These are phyloP conservation scores for Solanum clarkiae DNA, from an alignment of 257 asterid species.

Conservation along the genomic window DNA sequence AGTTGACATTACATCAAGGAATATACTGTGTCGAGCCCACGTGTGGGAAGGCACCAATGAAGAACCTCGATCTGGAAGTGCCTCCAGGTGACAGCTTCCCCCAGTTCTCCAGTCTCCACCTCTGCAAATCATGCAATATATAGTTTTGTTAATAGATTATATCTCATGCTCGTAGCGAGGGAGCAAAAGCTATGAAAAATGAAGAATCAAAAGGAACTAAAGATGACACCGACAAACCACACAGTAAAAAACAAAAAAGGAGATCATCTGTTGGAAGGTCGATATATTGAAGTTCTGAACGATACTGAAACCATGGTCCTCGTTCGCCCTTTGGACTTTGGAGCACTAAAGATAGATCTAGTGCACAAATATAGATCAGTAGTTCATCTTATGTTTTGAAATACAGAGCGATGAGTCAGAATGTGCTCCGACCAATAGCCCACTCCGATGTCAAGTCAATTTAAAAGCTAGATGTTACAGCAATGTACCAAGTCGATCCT, in stretches of 20 bases:
- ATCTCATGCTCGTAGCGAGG: background rate
- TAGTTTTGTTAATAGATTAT: background rate
- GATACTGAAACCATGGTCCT: background rate
- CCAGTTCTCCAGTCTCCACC: constrained; percentile 94
- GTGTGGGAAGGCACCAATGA: constrained; percentile 54
- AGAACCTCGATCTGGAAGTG: constrained; percentile 67
- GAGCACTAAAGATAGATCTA: background rate
- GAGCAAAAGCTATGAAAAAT: background rate
- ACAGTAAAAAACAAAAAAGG: background rate
- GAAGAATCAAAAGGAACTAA: background rate
- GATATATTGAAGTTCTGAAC: background rate
- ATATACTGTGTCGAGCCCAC: constrained; percentile 46
- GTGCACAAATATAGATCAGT: background rate
- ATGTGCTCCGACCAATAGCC: background rate
- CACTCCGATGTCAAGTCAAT: background rate
- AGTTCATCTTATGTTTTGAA: background rate
- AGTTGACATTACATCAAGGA: constrained; percentile 18
- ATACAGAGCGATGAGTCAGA: background rate
- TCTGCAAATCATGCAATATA: constrained; percentile 16
- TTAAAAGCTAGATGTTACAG: background rate
- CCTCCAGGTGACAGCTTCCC: constrained; percentile 67
- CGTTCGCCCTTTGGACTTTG: background rate
- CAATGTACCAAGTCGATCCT: background rate
- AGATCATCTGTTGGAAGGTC: background rate
- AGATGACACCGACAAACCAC: background rate